These are phyloP conservation scores for Pythium myriotylum DNA, from an alignment of 352 stramenopile genomes.

Conservation along the genomic window DNA sequence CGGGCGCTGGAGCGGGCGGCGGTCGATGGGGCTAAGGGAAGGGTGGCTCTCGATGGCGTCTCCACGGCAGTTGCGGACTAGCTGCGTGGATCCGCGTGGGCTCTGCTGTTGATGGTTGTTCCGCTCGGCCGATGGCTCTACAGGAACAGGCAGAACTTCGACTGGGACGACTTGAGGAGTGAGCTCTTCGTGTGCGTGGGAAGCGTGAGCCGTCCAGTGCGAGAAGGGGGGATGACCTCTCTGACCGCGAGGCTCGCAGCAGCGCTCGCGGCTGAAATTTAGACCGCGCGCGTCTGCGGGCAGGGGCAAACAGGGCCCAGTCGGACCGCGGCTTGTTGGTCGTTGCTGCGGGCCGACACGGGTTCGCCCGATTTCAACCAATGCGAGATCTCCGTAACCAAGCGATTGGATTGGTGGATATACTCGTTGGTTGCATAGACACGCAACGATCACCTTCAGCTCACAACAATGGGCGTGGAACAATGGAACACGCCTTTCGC, in stretches of 20 bases:
- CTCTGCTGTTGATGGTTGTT: conserved; percentile 20
- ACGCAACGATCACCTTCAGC: not conserved
- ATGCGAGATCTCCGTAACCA: not conserved
- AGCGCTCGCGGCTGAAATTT: conserved; percentile 5
- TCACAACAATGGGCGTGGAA: conserved; percentile 10
- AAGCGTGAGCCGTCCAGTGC: conserved; percentile 19
- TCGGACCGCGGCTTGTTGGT: conserved; percentile 27
- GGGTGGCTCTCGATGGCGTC: no score
- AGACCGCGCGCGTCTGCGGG: not conserved
- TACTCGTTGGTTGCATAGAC: conserved; percentile 6
- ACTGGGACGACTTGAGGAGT: conserved; percentile 31
- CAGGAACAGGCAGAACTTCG: conserved; percentile 37
- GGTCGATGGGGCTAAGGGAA: no score
- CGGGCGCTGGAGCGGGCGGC: not conserved
- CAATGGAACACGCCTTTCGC: conserved; percentile 12
- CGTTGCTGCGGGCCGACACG: conserved; percentile 17
- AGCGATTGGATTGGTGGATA: conserved; percentile 13
- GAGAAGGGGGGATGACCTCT: conserved; percentile 31
- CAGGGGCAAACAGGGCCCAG: conserved; percentile 5
- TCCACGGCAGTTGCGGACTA: not conserved
- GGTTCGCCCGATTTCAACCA: conserved; percentile 13
- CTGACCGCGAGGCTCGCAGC: not conserved
- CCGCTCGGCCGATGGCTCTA: conserved; percentile 35
- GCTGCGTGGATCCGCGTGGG: not conserved
- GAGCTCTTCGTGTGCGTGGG: not conserved